phyloP scores from a whole-genome alignment of 129 eudicot genomes.

The Centella asiatica region DNA sequence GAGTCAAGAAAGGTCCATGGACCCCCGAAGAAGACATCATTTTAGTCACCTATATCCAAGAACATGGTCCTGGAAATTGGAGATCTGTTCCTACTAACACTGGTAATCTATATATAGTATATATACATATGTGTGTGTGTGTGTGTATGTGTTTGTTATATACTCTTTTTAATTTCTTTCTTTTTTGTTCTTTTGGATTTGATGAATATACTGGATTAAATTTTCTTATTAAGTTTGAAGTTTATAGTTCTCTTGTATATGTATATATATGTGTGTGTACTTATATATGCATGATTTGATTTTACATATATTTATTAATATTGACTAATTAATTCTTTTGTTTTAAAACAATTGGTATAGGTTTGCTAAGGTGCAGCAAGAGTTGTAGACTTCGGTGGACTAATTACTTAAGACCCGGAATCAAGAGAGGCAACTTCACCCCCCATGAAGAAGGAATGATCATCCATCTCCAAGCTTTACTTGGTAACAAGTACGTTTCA shows the following conservation, averaged over 20 bases:
- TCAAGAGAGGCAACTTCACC: slow-evolving; percentile 86
- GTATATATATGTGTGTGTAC: background rate
- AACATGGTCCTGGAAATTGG: slow-evolving; percentile 91
- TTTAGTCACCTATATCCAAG: slow-evolving; percentile 64
- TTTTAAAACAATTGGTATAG: slow-evolving; percentile 22
- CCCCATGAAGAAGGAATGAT: slow-evolving; percentile 95
- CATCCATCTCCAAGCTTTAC: slow-evolving; percentile 77
- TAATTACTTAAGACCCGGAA: slow-evolving; percentile 81
- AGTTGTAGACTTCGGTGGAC: slow-evolving; percentile 96
- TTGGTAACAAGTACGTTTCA: slow-evolving; percentile 76
- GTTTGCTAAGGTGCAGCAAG: slow-evolving; percentile 83
- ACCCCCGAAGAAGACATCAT: slow-evolving; percentile 90
- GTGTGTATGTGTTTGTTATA: no score
- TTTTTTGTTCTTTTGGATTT: background rate
- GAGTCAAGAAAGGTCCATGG: slow-evolving; percentile 93
- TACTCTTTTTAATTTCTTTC: no score
- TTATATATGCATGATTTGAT: background rate
- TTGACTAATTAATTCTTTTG: slow-evolving; percentile 8
- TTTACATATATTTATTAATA: background rate
- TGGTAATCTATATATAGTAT: slow-evolving; percentile 31
- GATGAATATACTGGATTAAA: background rate
- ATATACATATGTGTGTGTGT: no score
- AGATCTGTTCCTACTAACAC: slow-evolving; percentile 79
- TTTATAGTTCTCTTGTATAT: background rate
- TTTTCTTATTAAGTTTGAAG: background rate